Conservation (phyloP, 805 yeast genomes). For the Brettanomyces sp. region DNA sequence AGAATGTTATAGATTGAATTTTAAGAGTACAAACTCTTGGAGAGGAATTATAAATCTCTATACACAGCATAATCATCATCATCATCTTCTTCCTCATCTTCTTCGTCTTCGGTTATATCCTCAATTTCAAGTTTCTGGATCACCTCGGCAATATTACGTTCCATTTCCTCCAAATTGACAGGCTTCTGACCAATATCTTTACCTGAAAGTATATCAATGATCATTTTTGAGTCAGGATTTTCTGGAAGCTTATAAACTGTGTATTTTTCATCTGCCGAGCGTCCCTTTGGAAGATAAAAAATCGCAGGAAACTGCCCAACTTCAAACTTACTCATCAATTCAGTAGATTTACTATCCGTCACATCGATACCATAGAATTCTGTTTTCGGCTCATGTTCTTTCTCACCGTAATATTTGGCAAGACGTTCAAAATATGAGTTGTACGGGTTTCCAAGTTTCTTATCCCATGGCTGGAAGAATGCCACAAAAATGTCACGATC, state of each 20-base stretch:
- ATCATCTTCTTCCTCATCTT: constrained; percentile 14
- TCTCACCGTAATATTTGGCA: constrained; percentile 16
- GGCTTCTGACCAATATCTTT: constrained; percentile 21
- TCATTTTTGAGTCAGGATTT: constrained; percentile 17
- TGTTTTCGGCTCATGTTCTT: neutral
- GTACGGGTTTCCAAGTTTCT: constrained; percentile 23
- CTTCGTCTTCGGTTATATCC: constrained; percentile 3
- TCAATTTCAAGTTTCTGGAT: constrained; percentile 5
- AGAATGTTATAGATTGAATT: too few species aligned
- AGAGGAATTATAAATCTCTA: constrained; percentile 11
- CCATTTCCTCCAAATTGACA: constrained; percentile 18
- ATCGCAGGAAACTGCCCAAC: constrained; percentile 25
- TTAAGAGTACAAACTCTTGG: too few species aligned
- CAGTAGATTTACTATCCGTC: constrained; percentile 17
- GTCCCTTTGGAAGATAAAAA: constrained; percentile 14
- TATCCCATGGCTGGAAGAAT: constrained; percentile 29
- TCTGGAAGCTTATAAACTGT: constrained; percentile 11
- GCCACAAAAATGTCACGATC: constrained; percentile 20
- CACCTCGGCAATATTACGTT: constrained; percentile 11
- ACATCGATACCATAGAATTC: constrained; percentile 28
- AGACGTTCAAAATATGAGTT: constrained; percentile 23
- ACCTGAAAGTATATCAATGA: constrained; percentile 21
- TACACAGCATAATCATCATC: constrained; percentile 11
- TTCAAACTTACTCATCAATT: constrained; percentile 18
- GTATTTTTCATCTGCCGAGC: constrained; percentile 6